These are phyloP conservation scores for Galeopsis tetrahit DNA, from an alignment of 257 asterid species.

Conservation along the genomic window DNA sequence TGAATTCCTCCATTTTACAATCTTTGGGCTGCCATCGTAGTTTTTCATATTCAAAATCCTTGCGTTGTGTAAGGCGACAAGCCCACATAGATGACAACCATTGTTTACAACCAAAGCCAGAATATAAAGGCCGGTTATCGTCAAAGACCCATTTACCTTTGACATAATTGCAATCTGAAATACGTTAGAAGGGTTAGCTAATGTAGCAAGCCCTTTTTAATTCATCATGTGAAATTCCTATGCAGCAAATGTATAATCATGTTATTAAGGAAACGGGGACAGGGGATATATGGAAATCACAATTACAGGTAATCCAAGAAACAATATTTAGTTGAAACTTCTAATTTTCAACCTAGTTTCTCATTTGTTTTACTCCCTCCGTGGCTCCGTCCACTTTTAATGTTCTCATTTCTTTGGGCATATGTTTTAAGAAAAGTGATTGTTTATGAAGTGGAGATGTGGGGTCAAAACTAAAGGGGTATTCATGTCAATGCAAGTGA, in stretches of 20 bases:
- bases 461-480: no score
- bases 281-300: constrained; percentile 16
- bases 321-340: constrained; percentile 14
- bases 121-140: constrained; percentile 70
- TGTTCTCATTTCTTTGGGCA: no score
- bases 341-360: background rate
- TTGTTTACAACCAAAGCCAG: constrained; percentile 86
- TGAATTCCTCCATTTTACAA: constrained; percentile 75
- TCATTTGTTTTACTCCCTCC: background rate
- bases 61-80: constrained; percentile 88
- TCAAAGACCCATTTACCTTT: constrained; percentile 87
- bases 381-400: no score
- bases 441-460: no score
- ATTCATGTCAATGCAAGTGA: no score
- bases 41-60: constrained; percentile 85
- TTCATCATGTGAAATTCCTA: constrained; percentile 2
- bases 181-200: constrained; percentile 29
- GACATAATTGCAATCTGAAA: constrained; percentile 74
- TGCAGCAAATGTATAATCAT: constrained; percentile 28
- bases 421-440: no score
- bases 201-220: background rate
- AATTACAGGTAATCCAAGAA: constrained; percentile 21
- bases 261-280: background rate
- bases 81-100: constrained; percentile 99
- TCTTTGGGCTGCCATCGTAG: constrained; percentile 81